Evolutionary conservation across 805 yeast species (phyloP).

Genomic region (Yarrowia divulgata): DNA sequence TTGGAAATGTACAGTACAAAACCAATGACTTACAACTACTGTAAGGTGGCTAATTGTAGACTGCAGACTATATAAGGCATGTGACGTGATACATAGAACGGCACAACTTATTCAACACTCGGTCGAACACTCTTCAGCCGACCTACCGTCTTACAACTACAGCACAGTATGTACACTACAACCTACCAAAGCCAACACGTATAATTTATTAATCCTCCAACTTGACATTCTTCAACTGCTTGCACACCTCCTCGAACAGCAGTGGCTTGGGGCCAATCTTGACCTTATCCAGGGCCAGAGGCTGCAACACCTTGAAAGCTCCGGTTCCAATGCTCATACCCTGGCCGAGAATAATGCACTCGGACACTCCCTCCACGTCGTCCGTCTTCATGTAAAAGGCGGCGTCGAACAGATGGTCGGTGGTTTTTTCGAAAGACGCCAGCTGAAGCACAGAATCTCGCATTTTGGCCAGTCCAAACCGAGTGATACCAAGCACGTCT

Average conservation of each 20-base stretch:
- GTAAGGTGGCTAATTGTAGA: no score
- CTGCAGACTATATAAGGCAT: no score
- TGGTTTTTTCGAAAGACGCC: constrained; percentile 97
- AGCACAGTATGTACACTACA: no score
- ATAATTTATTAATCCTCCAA: constrained; percentile 3
- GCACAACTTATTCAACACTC: no score
- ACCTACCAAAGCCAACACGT: no score
- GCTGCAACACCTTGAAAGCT: constrained; percentile 73
- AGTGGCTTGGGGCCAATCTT: constrained; percentile 53
- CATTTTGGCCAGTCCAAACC: constrained; percentile 98
- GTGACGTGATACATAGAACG: no score
- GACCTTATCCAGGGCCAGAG: constrained; percentile 44
- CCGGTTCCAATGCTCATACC: constrained; percentile 99
- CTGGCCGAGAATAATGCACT: constrained; percentile 96
- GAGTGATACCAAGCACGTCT: constrained; percentile 95
- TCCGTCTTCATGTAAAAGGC: constrained; percentile 97
- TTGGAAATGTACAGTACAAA: no score
- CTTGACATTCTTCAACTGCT: constrained; percentile 12
- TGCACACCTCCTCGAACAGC: constrained; percentile 54
- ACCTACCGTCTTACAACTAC: no score
- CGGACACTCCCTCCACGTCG: constrained; percentile 95
- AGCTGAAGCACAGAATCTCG: constrained; percentile 96
- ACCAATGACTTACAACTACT: no score
- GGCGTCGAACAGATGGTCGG: constrained; percentile 98
- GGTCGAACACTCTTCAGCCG: no score